These are phyloP conservation scores for Russula sp. DNA, from an alignment of 768 basidiomycete species.

Conservation along the genomic window DNA sequence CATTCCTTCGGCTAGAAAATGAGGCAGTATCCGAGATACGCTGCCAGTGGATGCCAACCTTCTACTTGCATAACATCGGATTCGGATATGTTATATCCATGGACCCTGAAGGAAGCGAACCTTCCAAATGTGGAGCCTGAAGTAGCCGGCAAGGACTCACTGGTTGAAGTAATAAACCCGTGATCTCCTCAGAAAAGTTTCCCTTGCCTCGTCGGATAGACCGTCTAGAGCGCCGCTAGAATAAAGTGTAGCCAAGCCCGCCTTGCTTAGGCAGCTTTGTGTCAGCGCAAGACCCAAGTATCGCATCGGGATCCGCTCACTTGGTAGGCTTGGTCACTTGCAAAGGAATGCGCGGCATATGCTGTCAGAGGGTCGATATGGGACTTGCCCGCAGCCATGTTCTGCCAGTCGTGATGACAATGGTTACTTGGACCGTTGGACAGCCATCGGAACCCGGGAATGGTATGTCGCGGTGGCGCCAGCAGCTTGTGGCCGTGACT, in stretches of 20 bases:
- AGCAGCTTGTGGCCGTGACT: not conserved
- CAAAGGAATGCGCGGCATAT: conserved; percentile 42
- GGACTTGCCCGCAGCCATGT: not conserved
- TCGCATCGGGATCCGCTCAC: conserved; percentile 32
- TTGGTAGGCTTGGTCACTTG: conserved; percentile 53
- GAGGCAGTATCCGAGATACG: not conserved
- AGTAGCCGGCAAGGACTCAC: conserved; percentile 29
- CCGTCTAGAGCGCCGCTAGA: conserved; percentile 36
- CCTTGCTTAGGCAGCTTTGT: conserved; percentile 37
- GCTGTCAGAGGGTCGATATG: not conserved
- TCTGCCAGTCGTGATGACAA: not conserved
- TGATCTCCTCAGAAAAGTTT: conserved; percentile 47
- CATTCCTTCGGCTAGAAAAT: not conserved
- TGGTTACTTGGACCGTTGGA: not conserved
- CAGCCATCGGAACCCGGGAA: not conserved
- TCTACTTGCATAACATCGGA: conserved; percentile 12
- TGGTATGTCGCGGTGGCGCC: not conserved
- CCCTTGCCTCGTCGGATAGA: conserved; percentile 36
- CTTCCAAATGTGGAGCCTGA: not conserved
- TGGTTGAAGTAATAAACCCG: conserved; percentile 71
- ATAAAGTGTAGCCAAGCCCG: conserved; percentile 58
- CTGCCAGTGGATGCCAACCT: not conserved
- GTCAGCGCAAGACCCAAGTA: not conserved
- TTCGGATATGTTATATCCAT: conserved; percentile 12
- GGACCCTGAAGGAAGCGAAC: conserved; percentile 3